A percentile compares a stretch with the other conserved stretches of the same genome.
Conservation (phyloP, 371 early-diverging fungal species). For the Lichtheimia ornata region DNA sequence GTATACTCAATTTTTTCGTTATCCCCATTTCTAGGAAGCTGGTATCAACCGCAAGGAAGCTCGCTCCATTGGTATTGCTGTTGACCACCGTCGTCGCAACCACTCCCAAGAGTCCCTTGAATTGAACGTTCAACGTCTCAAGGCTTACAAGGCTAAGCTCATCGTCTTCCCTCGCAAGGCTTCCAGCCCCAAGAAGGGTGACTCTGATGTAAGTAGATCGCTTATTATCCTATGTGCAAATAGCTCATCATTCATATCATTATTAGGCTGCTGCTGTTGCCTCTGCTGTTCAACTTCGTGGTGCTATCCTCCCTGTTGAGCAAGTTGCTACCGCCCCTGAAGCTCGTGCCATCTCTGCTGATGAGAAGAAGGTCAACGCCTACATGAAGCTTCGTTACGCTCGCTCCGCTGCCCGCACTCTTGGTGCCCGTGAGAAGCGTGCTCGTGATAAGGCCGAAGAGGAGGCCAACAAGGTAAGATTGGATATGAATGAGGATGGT, state of each 20-base stretch:
- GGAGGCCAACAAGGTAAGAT: conserved; percentile 76
- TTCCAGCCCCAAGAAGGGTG: conserved; percentile 85
- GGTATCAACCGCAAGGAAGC: conserved; percentile 96
- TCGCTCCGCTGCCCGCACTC: conserved; percentile 78
- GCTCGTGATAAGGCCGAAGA: conserved; percentile 82
- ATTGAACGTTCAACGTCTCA: conserved; percentile 96
- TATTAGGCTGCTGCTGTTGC: conserved; percentile 70
- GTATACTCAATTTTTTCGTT: neutral
- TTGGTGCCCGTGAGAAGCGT: conserved; percentile 87
- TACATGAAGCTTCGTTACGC: conserved; percentile 91
- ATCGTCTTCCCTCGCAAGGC: conserved; percentile 95
- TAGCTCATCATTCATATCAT: neutral
- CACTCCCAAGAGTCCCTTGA: conserved; percentile 94
- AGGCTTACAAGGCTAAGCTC: conserved; percentile 93
- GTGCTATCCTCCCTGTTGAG: conserved; percentile 75
- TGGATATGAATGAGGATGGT: neutral
- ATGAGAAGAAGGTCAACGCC: conserved; percentile 81
- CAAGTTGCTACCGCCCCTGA: conserved; percentile 69
- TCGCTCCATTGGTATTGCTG: conserved; percentile 95
- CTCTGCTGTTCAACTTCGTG: conserved; percentile 75
- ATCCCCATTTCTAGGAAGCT: conserved; percentile 67
- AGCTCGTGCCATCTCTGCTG: conserved; percentile 83
- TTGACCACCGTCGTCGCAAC: conserved; percentile 99
- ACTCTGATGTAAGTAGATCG: conserved; percentile 44
- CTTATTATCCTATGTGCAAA: no score